Percentiles rank a stretch among this genome's conserved stretches.
Conservation (phyloP, 345 rosid species). For the Cardamine chenopodiifolia region DNA sequence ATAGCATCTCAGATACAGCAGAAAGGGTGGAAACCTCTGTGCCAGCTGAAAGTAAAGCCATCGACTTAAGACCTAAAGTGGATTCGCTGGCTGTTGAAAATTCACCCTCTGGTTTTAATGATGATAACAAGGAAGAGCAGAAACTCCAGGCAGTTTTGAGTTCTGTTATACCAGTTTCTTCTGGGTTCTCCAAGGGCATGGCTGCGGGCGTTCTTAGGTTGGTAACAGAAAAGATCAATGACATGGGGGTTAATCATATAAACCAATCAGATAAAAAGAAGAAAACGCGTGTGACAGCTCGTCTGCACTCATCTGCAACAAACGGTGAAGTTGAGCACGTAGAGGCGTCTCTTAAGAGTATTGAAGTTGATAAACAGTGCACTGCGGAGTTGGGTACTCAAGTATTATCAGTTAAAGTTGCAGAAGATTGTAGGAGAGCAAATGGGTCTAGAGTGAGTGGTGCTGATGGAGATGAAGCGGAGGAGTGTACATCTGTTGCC, state of each 20-base stretch:
- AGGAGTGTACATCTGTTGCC: conserved; percentile 49
- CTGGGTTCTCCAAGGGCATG: conserved; percentile 40
- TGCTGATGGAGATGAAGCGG: conserved; percentile 51
- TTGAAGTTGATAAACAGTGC: conserved; percentile 30
- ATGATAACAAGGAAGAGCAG: conserved; percentile 41
- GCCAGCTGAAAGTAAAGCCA: conserved; percentile 43
- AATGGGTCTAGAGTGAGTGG: conserved; percentile 45
- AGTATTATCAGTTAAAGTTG: conserved; percentile 37
- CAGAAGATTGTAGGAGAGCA: conserved; percentile 43
- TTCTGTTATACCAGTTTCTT: conserved; percentile 27
- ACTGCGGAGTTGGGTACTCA: conserved; percentile 13
- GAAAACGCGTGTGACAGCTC: conserved; percentile 24
- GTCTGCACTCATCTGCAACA: conserved; percentile 38
- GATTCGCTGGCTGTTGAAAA: conserved; percentile 41
- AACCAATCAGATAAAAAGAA: conserved; percentile 38
- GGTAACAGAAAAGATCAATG: conserved; percentile 49
- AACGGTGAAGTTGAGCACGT: conserved; percentile 36
- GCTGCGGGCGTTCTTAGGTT: conserved; percentile 36
- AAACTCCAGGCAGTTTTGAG: conserved; percentile 19
- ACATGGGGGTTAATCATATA: conserved; percentile 27
- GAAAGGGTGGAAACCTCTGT: conserved; percentile 33
- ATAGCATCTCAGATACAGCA: conserved; percentile 14
- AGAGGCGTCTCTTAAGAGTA: conserved; percentile 37
- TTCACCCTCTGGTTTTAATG: conserved; percentile 35
- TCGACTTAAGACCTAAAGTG: conserved; percentile 7